Evolutionary conservation across 805 yeast genomes (phyloP).

Genomic region (Saturnispora sekii): DNA sequence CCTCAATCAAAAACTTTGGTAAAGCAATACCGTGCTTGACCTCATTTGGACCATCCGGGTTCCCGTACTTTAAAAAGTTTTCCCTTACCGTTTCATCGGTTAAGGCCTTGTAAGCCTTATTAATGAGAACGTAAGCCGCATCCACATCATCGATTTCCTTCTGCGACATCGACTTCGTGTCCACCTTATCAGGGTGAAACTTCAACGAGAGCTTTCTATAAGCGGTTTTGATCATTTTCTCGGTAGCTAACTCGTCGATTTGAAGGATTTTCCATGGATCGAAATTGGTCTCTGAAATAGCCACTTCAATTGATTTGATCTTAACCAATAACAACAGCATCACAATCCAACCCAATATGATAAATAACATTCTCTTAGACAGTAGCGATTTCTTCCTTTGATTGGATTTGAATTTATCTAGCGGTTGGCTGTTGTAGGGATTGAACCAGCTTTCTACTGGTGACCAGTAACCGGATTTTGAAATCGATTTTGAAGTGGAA

Average conservation of each 20-base stretch:
- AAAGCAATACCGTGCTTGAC: conserved; percentile 88
- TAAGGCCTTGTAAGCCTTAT: conserved; percentile 88
- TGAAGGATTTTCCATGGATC: conserved; percentile 90
- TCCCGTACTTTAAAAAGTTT: conserved; percentile 81
- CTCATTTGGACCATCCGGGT: conserved; percentile 96
- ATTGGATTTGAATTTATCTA: conserved; percentile 23
- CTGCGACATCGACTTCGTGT: conserved; percentile 46
- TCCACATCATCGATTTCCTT: conserved; percentile 54
- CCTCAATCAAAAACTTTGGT: conserved; percentile 85
- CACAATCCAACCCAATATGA: conserved; percentile 50
- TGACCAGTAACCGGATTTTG: conserved; percentile 3
- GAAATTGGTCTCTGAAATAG: conserved; percentile 40
- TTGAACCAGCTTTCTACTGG: conserved; percentile 25
- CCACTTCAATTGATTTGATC: conserved; percentile 36
- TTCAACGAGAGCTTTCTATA: conserved; percentile 82
- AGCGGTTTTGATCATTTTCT: conserved; percentile 67
- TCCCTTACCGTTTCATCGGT: conserved; percentile 82
- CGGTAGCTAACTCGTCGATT: conserved; percentile 55
- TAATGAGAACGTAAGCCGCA: conserved; percentile 66
- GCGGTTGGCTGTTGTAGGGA: conserved; percentile 26
- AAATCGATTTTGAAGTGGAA: neutral
- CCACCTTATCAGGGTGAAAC: conserved; percentile 89
- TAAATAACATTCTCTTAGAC: conserved; percentile 21
- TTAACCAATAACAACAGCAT: conserved; percentile 31
- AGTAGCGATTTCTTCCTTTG: conserved; percentile 25